Evolutionary conservation across 2,329 filamentous ascomycete genomes (phyloP), one percentile per base, ranked within the genome.

Genomic region (Tolypocladium sp.): DNA sequence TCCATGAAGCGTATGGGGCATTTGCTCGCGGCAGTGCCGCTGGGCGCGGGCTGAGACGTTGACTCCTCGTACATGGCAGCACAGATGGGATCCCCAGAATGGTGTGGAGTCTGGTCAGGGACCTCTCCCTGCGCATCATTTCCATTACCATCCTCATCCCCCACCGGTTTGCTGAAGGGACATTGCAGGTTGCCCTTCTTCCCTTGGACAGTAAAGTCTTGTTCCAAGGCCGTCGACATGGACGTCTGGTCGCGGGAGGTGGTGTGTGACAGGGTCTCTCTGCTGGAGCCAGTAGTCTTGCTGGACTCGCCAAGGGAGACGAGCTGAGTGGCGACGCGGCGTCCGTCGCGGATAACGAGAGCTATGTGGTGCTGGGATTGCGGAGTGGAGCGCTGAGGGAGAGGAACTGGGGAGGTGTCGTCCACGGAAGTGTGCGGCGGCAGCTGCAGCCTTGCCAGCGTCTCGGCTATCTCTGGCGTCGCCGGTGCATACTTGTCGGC

Each of bases 1-100:
- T 97, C 89, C 69, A 97, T 79, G 75, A 89, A 97, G 55, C 93
- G 89, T 61, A 97, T 97, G 3, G 93, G 93, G 73, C 93, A 97
- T 69, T 91, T 91, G 59, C 84, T 73, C 42, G 73, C 78, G 22
- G 79, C 76, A 12, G 81, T 81, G 49, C 72, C 78, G 61, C 81
- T 77, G 10, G 78, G 75, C 40, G 79, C 70, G 64, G 70, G 77
- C 70, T 77, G 84, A 66, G 77, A 86, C 70, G 67, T 77, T 66
- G 76, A 82, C 71, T 86, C 86, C 63, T 81, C 84, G 67, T 76
- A 78, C 82, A 86, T 84, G 71, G 83, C 82, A 42, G 82, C 82
- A 68, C 85, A 88, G 57, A 87, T 86, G 51, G 84, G 84, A 68
- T 87, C 84, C 59, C 74, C 69, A 22, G 79, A 77, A 44, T 79